Conservation (phyloP, 805 yeast species). For the Candida adriatica region DNA sequence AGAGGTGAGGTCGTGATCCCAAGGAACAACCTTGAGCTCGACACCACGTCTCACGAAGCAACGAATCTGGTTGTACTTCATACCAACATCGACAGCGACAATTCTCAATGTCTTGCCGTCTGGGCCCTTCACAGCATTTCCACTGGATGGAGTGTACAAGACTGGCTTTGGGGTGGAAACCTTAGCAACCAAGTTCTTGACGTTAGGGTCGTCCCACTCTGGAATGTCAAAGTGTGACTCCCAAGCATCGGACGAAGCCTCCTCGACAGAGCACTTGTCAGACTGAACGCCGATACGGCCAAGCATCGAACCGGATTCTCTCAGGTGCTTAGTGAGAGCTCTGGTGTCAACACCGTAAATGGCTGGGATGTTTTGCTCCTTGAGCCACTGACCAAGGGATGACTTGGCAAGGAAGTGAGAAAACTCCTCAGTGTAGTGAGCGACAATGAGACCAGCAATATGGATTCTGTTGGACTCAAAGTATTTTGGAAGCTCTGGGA, state of each 20-base stretch:
- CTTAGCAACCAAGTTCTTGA: conserved; percentile 81
- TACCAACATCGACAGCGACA: conserved; percentile 93
- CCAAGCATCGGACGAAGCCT: conserved; percentile 45
- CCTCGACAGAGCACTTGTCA: conserved; percentile 25
- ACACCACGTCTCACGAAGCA: conserved; percentile 96
- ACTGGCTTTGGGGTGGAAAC: conserved; percentile 79
- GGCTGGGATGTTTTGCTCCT: conserved; percentile 89
- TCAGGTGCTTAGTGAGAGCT: conserved; percentile 84
- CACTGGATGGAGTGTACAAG: conserved; percentile 63
- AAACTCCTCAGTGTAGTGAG: conserved; percentile 93
- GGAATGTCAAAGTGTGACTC: conserved; percentile 58
- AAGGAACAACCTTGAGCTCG: conserved; percentile 91
- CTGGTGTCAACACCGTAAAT: conserved; percentile 97
- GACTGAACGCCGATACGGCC: conserved; percentile 77
- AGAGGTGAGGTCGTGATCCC: conserved; percentile 77
- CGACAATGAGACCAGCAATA: conserved; percentile 93
- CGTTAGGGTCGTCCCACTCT: conserved; percentile 91
- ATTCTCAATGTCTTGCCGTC: conserved; percentile 77
- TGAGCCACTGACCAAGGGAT: conserved; percentile 89
- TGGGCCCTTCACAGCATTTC: conserved; percentile 47
- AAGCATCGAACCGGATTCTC: conserved; percentile 87
- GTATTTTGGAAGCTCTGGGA: conserved; percentile 75
- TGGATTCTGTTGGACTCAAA: conserved; percentile 92
- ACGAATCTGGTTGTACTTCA: conserved; percentile 96
- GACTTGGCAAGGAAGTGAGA: conserved; percentile 92